Conservation (phyloP, 345 rosid genomes). For the Rhodamnia rubescens region DNA sequence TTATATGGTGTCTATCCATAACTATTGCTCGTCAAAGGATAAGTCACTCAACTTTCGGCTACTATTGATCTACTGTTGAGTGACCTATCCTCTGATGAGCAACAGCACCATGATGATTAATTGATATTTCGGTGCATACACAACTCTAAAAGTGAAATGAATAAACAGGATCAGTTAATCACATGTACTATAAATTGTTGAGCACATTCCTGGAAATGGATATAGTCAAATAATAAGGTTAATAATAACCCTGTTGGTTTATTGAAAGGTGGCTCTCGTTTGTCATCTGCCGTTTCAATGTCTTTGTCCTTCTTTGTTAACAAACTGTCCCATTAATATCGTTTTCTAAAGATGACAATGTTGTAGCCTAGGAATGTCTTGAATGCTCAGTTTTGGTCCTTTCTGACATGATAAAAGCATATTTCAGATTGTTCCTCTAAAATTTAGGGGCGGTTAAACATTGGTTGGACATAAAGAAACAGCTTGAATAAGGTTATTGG, state of each 20-base stretch:
- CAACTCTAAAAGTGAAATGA: too few species aligned
- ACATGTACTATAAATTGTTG: not conserved
- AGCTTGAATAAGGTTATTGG: not conserved
- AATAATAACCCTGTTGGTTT: not conserved
- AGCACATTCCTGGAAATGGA: not conserved
- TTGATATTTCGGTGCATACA: too few species aligned
- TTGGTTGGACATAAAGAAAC: not conserved
- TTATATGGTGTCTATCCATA: not conserved
- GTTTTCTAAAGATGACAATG: not conserved
- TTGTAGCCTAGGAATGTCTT: not conserved
- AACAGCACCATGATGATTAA: too few species aligned
- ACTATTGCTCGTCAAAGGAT: not conserved
- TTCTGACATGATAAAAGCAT: not conserved
- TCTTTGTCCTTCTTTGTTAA: not conserved
- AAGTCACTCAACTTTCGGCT: not conserved
- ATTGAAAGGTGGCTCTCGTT: not conserved
- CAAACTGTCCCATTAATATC: not conserved
- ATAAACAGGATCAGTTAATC: not conserved
- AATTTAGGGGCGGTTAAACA: not conserved
- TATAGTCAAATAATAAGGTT: not conserved
- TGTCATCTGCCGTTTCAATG: not conserved
- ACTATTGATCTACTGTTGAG: not conserved
- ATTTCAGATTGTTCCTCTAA: not conserved
- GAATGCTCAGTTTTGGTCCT: not conserved
- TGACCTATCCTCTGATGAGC: too few species aligned